Conservation (phyloP, 2,329 filamentous ascomycete species). For the Didymella exigua region DNA sequence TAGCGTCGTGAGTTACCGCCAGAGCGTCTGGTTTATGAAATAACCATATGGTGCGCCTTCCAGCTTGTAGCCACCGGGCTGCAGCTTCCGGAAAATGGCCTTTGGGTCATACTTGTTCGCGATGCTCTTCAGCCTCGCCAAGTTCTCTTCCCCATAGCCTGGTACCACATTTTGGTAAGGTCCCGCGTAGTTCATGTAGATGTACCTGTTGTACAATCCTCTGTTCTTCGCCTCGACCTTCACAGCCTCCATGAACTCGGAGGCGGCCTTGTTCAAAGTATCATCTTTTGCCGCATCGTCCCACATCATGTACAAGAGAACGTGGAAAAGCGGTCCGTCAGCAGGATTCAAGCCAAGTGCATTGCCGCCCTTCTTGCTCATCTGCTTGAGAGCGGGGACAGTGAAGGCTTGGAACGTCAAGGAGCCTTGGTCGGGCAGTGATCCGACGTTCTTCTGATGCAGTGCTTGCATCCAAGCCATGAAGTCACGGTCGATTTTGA, state of each 20-base stretch:
- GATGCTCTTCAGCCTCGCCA: slow-evolving; percentile 26
- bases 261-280: slow-evolving; percentile 14
- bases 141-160: slow-evolving; percentile 50
- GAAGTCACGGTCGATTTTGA: slow-evolving; percentile 27
- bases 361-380: slow-evolving; percentile 31
- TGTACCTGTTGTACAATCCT: slow-evolving; percentile 30
- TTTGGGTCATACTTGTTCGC: slow-evolving; percentile 30
- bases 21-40: too few relatives aligned
- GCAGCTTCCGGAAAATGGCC: slow-evolving; percentile 29
- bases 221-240: slow-evolving; percentile 21
- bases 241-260: slow-evolving; percentile 18
- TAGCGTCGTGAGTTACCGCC: too few relatives aligned
- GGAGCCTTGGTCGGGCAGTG: slow-evolving; percentile 18
- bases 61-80: slow-evolving; percentile 29
- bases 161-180: slow-evolving; percentile 51
- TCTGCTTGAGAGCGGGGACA: slow-evolving; percentile 16
- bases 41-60: slow-evolving; percentile 22
- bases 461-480: slow-evolving; percentile 24
- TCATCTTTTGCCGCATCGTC: slow-evolving; percentile 23
- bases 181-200: slow-evolving; percentile 57
- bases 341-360: slow-evolving; percentile 24
- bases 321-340: slow-evolving; percentile 24
- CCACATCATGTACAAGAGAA: slow-evolving; percentile 29
- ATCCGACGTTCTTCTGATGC: slow-evolving; percentile 22
- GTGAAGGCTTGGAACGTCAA: slow-evolving; percentile 22